Evolutionary conservation across 768 basidiomycete species (phyloP).

Genomic region (Suillus ampliporus): DNA sequence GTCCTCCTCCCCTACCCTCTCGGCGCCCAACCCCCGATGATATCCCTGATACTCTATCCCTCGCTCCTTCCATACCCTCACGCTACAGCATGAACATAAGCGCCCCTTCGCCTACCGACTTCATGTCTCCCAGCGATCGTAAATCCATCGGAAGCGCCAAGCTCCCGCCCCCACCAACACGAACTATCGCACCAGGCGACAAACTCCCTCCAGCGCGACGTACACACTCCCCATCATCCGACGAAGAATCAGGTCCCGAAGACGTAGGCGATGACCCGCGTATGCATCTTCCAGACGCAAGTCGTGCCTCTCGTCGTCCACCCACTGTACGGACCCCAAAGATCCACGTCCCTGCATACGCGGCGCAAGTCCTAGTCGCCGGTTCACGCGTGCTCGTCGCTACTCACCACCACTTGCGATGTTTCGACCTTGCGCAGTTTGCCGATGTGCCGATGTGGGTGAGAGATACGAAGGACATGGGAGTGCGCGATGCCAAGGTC

Average conservation of each 20-base stretch:
- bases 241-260: slow-evolving; percentile 65
- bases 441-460: slow-evolving; percentile 48
- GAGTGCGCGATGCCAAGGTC: slow-evolving; percentile 70
- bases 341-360: slow-evolving; percentile 60
- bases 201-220: slow-evolving; percentile 70
- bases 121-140: slow-evolving; percentile 28
- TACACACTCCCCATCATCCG: slow-evolving; percentile 46
- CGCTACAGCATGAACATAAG: slow-evolving; percentile 41
- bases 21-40: slow-evolving; percentile 24
- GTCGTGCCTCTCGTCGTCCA: slow-evolving; percentile 63
- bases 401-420: slow-evolving; percentile 59
- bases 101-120: background rate
- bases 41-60: slow-evolving; percentile 4
- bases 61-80: slow-evolving; percentile 41
- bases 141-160: slow-evolving; percentile 36
- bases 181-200: slow-evolving; percentile 70
- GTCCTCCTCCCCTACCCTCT: slow-evolving; percentile 49
- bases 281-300: slow-evolving; percentile 67
- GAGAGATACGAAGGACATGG: slow-evolving; percentile 67
- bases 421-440: slow-evolving; percentile 58
- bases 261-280: slow-evolving; percentile 49
- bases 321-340: slow-evolving; percentile 50
- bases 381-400: slow-evolving; percentile 66
- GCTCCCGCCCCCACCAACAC: slow-evolving; percentile 77
- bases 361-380: slow-evolving; percentile 58